Evolutionary conservation across 1,284 basidiomycete species (phyloP), one percentile per base, ranked within the genome.

Genomic region (Ceratobasidium papillatum): DNA sequence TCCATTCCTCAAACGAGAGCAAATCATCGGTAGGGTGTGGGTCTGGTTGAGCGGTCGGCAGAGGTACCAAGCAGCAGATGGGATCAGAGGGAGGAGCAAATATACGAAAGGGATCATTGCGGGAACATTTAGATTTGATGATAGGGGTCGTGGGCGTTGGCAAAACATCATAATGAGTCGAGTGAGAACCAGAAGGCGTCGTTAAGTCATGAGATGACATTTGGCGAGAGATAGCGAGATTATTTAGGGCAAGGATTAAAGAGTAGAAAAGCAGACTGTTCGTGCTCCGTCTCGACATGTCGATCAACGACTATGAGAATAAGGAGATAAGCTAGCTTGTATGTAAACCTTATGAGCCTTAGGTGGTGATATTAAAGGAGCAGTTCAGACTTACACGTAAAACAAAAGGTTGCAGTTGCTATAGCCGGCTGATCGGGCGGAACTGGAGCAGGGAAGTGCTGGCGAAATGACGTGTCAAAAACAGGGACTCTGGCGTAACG

Each of bases 1-100:
- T 96, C 95, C 94, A 96, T 76, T 96, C 94, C 79, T 96, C 93
- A 79, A 97, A 97, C 0, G 92, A 92, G 27, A 95, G 87, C 36
- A 96, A 84, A 69, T 92, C 90, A 34, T 77, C 78, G 27, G 72
- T 74, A 9, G 80, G 47, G 9, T 76, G 64, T 25, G 68, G 30
- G 45, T 84, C 82, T 4, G 85, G 80, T 73, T 88, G 86, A 12
- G 85, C 77, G 1, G 87, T 83, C 25, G 85, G 82, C 19, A 85
- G 79, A 4, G 89, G 87, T 66, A 86, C 87, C 73, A 93, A 82
- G 78, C 90, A 91, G 81, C 92, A 93, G 65, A 92, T 79, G 1
- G 88, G 90, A n/a, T 77, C 76, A 3, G 75, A 76, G n/a, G 61
- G 76, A 5, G 66, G 66, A 11, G 34, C 66, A 27, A 69, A 58